phyloP scores from a whole-genome alignment of 306 rosid genomes.

The Crotalaria pallida region DNA sequence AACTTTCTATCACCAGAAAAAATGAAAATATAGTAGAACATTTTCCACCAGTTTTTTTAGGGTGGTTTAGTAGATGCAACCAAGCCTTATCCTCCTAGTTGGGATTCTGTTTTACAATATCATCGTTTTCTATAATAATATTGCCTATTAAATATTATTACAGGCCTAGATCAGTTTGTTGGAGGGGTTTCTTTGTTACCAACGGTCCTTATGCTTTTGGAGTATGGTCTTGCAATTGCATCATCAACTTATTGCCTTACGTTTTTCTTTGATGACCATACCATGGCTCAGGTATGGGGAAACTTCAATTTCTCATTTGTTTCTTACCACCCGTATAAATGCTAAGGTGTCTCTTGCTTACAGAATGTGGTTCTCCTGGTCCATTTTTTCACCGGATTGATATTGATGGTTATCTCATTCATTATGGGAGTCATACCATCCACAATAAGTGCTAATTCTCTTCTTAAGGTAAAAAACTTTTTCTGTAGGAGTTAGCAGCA shows the following conservation, averaged over 20 bases:
- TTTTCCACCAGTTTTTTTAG: not conserved
- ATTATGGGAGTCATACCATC: constrained; percentile 80
- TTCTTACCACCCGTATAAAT: constrained; percentile 11
- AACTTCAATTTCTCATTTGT: constrained; percentile 15
- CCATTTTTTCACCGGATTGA: constrained; percentile 82
- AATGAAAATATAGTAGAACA: not conserved
- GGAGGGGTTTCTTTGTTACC: constrained; percentile 71
- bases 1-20: not conserved
- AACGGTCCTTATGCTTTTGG: constrained; percentile 66
- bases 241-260: constrained; percentile 95
- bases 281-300: constrained; percentile 77
- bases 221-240: constrained; percentile 86
- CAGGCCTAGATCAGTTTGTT: constrained; percentile 93
- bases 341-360: constrained; percentile 22
- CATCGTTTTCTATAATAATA: constrained; percentile 1
- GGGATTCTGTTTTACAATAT: constrained; percentile 8
- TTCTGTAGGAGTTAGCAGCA: not conserved
- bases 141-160: constrained; percentile 11
- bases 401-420: constrained; percentile 92
- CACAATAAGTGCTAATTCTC: constrained; percentile 63
- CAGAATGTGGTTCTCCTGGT: constrained; percentile 92
- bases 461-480: constrained; percentile 67
- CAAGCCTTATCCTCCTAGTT: not conserved
- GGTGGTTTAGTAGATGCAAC: constrained; percentile 9
- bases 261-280: constrained; percentile 83